A percentile compares a stretch with the other conserved stretches of the same genome.
Evolutionary conservation across 2,329 filamentous ascomycete species (phyloP).

Genomic region (Diaporthe australafricana): DNA sequence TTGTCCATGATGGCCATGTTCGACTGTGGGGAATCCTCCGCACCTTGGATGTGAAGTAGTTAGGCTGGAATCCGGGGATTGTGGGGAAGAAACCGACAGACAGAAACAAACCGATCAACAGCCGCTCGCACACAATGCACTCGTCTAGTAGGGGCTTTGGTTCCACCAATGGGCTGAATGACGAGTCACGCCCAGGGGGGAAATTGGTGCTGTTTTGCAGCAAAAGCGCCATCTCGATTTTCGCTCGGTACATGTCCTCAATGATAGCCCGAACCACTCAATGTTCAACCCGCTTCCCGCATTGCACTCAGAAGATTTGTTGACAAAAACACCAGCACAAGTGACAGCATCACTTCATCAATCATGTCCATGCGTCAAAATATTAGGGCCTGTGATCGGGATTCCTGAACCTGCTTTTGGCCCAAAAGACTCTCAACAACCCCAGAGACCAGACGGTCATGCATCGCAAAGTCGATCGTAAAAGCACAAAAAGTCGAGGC

Average conservation of each 20-base stretch:
- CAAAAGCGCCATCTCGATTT: not conserved
- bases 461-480: not conserved
- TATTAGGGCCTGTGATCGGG: not conserved
- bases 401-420: not conserved
- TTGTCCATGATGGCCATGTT: slow-evolving; percentile 4
- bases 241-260: slow-evolving; percentile 28
- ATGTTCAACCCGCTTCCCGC: not conserved
- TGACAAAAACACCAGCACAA: not conserved
- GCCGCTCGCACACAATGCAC: not conserved
- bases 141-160: not conserved
- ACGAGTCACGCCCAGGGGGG: slow-evolving; percentile 2
- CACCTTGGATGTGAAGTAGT: not conserved
- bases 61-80: slow-evolving; percentile 8
- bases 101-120: not conserved
- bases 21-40: slow-evolving; percentile 17
- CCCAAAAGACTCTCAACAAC: not conserved
- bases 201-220: not conserved
- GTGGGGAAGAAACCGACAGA: slow-evolving; percentile 8
- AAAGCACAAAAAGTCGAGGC: not conserved
- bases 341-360: slow-evolving; percentile 10
- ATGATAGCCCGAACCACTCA: slow-evolving; percentile 25
- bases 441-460: not conserved
- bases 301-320: not conserved
- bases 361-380: not conserved
- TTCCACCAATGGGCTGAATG: slow-evolving; percentile 34